Conservation (phyloP, 2,329 filamentous ascomycete genomes). For the Elsinoe australis region DNA sequence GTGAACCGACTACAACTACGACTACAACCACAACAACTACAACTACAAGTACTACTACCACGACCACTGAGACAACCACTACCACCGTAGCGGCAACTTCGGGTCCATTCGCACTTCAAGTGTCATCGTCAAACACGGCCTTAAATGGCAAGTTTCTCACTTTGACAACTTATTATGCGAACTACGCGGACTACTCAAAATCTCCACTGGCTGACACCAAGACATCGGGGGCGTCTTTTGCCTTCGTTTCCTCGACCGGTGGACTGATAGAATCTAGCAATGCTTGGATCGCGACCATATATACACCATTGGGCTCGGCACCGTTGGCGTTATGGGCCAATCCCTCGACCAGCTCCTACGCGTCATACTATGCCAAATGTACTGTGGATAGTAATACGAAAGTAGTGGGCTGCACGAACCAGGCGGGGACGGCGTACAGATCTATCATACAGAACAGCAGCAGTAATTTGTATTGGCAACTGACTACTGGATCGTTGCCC, state of each 20-base stretch:
- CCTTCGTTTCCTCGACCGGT: background rate
- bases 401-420: slow-evolving; percentile 3
- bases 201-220: background rate
- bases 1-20: background rate
- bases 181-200: background rate
- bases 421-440: slow-evolving; percentile 3
- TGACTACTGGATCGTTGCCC: background rate
- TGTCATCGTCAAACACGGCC: background rate
- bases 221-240: background rate
- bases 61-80: background rate
- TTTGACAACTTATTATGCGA: background rate
- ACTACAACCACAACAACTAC: too few relatives aligned
- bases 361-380: background rate
- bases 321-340: background rate
- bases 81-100: background rate
- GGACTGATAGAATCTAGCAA: background rate
- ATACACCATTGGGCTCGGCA: background rate
- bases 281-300: background rate
- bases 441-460: background rate
- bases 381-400: background rate
- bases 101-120: slow-evolving; percentile 5
- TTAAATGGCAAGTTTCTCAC: background rate
- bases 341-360: background rate
- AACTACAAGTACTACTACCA: too few relatives aligned
- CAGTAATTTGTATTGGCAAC: background rate